Base-by-base conservation (phyloP, 2,329 filamentous ascomycete species). In the Colletotrichum tropicicola region DNA sequence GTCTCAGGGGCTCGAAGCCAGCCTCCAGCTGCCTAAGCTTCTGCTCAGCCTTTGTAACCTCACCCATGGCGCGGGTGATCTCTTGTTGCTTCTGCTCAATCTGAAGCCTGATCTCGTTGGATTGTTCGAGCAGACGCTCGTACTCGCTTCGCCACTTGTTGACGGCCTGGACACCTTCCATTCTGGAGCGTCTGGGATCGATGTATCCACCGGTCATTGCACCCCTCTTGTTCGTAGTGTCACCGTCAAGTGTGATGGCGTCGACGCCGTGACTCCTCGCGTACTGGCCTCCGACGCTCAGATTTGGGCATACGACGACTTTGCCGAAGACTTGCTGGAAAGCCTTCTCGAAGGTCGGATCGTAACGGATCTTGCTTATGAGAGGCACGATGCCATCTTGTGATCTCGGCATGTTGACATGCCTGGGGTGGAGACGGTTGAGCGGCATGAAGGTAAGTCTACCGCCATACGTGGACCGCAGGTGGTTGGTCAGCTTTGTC, bases 301-400 rank as follows among this genome's bases (percentile, higher is more conserved):
- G 82, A 70, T 93, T 97, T 3, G 95, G 94, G 70, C 96, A 98
- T 59, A 99, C 91, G 55, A 99, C 93, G 0, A 93, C 96, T 77
- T 93, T 97, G 48, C 94, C 96, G 78, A 99, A 99, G 1, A 99
- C 93, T 74, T 98, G 94, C 73, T 92, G 90, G 76, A 99, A 96
- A 0, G 96, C 96, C 71, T 89, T 91, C 63, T 97, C 93, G 70
- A 91, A 98, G 66, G 82, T 84, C 2, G 85, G 73, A 54, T 98
- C 91, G 73, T 91, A 99, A 51, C 88, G 86, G 65, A 98, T 87
- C 78, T 97, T 97, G 73, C 89, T 91, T 60, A 98, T 84, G 71
- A 99, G 87, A 1, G 94, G 93, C 35, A 97, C 89, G 2, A 94
- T 95, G 68, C 90, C 92, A 12, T 67, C 64, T 30, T 60, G 56